Evolutionary conservation across 2,329 filamentous ascomycete species (phyloP).

Genomic region (Hymenoscyphus repandus): DNA sequence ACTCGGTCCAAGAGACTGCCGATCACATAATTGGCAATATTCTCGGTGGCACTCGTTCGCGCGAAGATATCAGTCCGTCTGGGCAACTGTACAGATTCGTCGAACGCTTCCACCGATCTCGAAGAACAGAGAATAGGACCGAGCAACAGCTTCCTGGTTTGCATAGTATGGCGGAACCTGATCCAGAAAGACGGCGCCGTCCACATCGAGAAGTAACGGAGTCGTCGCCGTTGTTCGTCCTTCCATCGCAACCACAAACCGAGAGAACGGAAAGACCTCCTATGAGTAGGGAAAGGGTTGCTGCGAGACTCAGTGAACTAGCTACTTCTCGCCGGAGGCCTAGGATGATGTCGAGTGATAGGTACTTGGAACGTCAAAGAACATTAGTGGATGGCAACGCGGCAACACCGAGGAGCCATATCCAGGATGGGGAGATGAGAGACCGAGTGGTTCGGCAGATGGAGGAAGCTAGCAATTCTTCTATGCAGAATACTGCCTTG

Average conservation of each 20-base stretch:
- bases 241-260: conserved; percentile 15
- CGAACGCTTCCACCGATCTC: conserved; percentile 35
- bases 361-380: conserved; percentile 28
- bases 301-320: conserved; percentile 6
- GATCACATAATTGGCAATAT: conserved; percentile 35
- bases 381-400: conserved; percentile 13
- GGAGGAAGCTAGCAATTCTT: conserved; percentile 23
- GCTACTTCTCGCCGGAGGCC: conserved; percentile 12
- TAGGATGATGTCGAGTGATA: conserved; percentile 24
- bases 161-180: conserved; percentile 25
- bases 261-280: neutral
- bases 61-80: conserved; percentile 37
- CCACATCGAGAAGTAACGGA: conserved; percentile 12
- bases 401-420: conserved; percentile 6
- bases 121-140: conserved; percentile 18
- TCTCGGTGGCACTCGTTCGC: conserved; percentile 34
- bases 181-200: conserved; percentile 15
- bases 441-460: conserved; percentile 20
- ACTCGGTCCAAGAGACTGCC: conserved; percentile 23
- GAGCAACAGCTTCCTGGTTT: conserved; percentile 22
- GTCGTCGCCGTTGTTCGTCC: conserved; percentile 23
- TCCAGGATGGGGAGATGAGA: conserved; percentile 17
- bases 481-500: conserved; percentile 23
- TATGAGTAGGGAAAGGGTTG: neutral
- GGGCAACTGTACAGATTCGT: conserved; percentile 40